phyloP scores from a whole-genome alignment of 2,329 filamentous ascomycete genomes.

The Colletotrichum sp. region DNA sequence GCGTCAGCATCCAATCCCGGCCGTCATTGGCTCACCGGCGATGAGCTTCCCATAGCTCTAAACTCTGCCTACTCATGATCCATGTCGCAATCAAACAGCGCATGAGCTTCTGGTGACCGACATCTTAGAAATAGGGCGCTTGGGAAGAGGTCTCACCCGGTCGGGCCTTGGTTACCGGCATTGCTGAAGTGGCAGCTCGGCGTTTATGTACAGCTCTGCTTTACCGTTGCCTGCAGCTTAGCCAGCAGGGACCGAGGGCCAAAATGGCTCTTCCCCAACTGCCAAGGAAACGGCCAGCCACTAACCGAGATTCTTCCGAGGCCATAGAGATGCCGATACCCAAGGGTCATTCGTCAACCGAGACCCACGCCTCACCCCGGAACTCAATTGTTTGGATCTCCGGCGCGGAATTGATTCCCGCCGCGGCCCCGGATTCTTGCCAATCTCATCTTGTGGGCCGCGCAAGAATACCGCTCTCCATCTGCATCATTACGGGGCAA shows the following conservation, averaged over 20 bases:
- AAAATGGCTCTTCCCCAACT: background rate
- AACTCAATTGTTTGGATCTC: background rate
- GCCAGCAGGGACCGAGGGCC: background rate
- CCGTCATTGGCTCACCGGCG: background rate
- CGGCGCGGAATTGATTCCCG: conserved; percentile 1
- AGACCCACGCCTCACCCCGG: background rate
- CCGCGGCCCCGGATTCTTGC: background rate
- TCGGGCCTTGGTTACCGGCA: conserved; percentile 4
- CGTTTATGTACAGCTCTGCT: background rate
- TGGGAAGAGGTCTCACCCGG: background rate
- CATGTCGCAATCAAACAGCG: background rate
- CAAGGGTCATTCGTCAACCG: background rate
- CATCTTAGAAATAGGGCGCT: background rate
- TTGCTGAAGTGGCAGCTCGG: background rate
- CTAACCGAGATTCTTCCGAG: background rate
- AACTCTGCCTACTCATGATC: conserved; percentile 10
- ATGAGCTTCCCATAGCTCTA: background rate
- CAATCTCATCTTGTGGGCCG: background rate
- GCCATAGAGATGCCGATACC: background rate
- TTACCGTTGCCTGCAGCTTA: background rate
- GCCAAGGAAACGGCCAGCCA: background rate
- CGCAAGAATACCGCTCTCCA: background rate
- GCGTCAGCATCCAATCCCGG: background rate
- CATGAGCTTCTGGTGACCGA: background rate
- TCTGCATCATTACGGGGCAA: background rate